Percentiles rank a stretch among this genome's conserved stretches.
phyloP scores from a whole-genome alignment of 2,329 filamentous ascomycete genomes.

The Colletotrichum filicis region DNA sequence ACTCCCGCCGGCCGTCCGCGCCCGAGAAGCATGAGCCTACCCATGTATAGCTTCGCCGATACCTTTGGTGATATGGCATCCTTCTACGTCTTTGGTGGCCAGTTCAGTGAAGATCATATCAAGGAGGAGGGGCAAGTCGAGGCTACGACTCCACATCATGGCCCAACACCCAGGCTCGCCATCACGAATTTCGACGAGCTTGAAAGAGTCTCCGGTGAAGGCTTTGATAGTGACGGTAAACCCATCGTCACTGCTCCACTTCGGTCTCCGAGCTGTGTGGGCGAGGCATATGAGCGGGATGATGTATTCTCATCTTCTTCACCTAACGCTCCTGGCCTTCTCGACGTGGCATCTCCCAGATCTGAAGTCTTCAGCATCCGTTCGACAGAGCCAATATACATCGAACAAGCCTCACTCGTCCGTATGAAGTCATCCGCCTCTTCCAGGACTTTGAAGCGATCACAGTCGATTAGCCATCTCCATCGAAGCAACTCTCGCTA shows the following conservation, averaged over 20 bases:
- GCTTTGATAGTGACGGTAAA: slow-evolving; percentile 53
- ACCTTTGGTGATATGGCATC: slow-evolving; percentile 56
- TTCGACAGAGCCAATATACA: slow-evolving; percentile 50
- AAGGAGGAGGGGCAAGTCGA: neutral
- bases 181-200: slow-evolving; percentile 63
- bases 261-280: slow-evolving; percentile 46
- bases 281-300: slow-evolving; percentile 44
- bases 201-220: slow-evolving; percentile 87
- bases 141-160: neutral
- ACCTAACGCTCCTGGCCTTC: slow-evolving; percentile 32
- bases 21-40: slow-evolving; percentile 61
- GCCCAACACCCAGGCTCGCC: slow-evolving; percentile 40
- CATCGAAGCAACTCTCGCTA: slow-evolving; percentile 44
- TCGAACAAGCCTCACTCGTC: slow-evolving; percentile 52
- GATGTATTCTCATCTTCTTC: slow-evolving; percentile 22
- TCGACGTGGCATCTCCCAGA: slow-evolving; percentile 43
- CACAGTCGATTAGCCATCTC: slow-evolving; percentile 51
- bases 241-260: slow-evolving; percentile 33
- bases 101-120: neutral
- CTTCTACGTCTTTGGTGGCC: slow-evolving; percentile 60
- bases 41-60: slow-evolving; percentile 56
- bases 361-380: slow-evolving; percentile 48
- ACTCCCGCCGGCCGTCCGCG: slow-evolving; percentile 48
- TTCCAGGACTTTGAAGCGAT: slow-evolving; percentile 42
- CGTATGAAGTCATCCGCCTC: slow-evolving; percentile 46